Evolutionary conservation across 768 basidiomycete species (phyloP).

Genomic region (Mrakia frigida): DNA sequence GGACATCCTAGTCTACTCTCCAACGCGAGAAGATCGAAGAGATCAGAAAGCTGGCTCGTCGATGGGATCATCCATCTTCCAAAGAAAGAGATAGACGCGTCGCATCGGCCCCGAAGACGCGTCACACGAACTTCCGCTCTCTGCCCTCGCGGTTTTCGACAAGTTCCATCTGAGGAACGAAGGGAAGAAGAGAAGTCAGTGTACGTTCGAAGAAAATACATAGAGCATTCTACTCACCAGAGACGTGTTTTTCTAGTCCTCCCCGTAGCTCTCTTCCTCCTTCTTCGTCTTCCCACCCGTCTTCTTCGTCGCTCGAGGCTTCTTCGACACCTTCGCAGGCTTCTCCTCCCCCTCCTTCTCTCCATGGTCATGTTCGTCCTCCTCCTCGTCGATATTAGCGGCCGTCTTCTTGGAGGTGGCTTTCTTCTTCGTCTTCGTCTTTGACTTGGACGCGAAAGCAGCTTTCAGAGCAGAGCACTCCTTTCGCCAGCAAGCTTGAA

Average conservation of each 20-base stretch:
- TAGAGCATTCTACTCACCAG: no score
- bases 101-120: no score
- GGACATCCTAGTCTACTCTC: no score
- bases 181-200: no score
- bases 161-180: no score
- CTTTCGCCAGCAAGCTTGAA: slow-evolving; percentile 10
- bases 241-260: neutral
- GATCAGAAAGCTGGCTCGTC: no score
- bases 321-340: slow-evolving; percentile 35
- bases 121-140: no score
- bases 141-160: no score
- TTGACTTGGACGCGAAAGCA: neutral
- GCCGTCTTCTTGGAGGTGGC: neutral
- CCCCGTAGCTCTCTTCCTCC: slow-evolving; percentile 33
- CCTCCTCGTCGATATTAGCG: neutral
- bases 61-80: no score
- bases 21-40: no score
- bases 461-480: slow-evolving; percentile 14
- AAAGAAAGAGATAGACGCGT: no score
- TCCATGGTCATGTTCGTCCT: slow-evolving; percentile 32
- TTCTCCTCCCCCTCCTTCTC: slow-evolving; percentile 29
- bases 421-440: neutral
- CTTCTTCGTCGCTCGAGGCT: slow-evolving; percentile 33
- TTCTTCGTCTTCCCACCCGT: slow-evolving; percentile 34
- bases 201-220: no score